Evolutionary conservation across 306 rosid species (phyloP), one percentile per base, ranked within the genome.

Genomic region (Bauhinia variegata): DNA sequence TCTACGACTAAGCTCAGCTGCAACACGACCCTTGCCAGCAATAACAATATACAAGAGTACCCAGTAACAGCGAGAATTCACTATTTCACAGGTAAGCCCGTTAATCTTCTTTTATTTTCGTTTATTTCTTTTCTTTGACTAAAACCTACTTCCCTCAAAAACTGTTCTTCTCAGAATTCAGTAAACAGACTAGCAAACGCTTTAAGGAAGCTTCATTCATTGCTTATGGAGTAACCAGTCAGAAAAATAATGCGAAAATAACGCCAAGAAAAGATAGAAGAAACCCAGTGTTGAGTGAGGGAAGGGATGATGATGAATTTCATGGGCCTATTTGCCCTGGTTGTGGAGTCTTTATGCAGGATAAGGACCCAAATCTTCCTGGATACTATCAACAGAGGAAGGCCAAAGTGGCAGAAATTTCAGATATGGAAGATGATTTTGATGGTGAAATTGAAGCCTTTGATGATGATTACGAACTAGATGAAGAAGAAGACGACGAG

Each of bases 301-400:
- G 98, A 7, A 86, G 98, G 74, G 95, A 92, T 65, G 96, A 84
- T 70, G 96, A 92, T 67, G 96, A 89, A 72, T 75, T 59, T 52
- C 74, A 65, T 72, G 98, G 92, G 10, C 85, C 79, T 37, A 71
- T 89, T 57, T 92, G 96, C 74, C 95, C 95, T 48, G 98, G 98
- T n/a, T 92, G 98, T 83, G 98, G 98, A 49, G 87, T 92, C 47
- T 92, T 84, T 57, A 82, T 92, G 96, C 98, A 89, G 82, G 90
- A 89, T 76, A 63, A 77, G 41, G 86, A 87, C 66, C 83, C 83
- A 41, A 70, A 89, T 57, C 77, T 92, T 82, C 91, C 89, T 60
- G 96, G 96, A 62, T 89, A 44, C 73, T 89, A 74, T 71, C 80
- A 75, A 66, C 76, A 78, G 81, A 85, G 73, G 75, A 81, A 75